Percentiles rank a stretch among this genome's conserved stretches.
phyloP scores from a whole-genome alignment of 768 basidiomycete species.

The Lyophyllum shimeji region DNA sequence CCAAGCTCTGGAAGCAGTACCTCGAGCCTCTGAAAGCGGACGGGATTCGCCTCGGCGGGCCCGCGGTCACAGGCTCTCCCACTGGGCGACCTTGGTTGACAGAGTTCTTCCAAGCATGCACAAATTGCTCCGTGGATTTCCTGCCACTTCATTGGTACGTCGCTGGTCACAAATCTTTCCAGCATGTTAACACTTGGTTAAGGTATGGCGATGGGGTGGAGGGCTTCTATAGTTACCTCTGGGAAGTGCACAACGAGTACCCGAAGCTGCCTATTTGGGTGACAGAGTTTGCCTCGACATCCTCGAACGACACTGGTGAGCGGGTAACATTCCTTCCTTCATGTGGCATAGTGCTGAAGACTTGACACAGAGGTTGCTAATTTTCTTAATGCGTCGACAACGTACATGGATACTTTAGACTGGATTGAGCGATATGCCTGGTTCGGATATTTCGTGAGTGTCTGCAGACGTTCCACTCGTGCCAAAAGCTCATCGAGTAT shows the following conservation, averaged over 20 bases:
- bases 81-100: conserved; percentile 55
- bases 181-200: conserved; percentile 27
- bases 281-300: conserved; percentile 62
- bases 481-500: background rate
- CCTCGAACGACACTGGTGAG: conserved; percentile 41
- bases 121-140: conserved; percentile 48
- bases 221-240: conserved; percentile 54
- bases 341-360: background rate
- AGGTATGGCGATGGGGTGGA: conserved; percentile 62
- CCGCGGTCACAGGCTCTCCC: conserved; percentile 53
- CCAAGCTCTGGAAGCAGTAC: conserved; percentile 56
- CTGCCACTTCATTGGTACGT: conserved; percentile 48
- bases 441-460: conserved; percentile 56
- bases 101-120: conserved; percentile 53
- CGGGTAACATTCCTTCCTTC: background rate
- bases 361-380: conserved; percentile 38
- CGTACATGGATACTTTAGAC: conserved; percentile 51
- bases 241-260: conserved; percentile 50
- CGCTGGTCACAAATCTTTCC: background rate
- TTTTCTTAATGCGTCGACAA: conserved; percentile 59
- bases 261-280: conserved; percentile 59
- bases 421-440: conserved; percentile 66
- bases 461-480: conserved; percentile 4
- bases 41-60: conserved; percentile 55
- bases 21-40: conserved; percentile 52